Percentiles rank a stretch among this genome's conserved stretches.
Evolutionary conservation across 73 alveolate genomes (phyloP).

Genomic region (Uronychia setigera): DNA sequence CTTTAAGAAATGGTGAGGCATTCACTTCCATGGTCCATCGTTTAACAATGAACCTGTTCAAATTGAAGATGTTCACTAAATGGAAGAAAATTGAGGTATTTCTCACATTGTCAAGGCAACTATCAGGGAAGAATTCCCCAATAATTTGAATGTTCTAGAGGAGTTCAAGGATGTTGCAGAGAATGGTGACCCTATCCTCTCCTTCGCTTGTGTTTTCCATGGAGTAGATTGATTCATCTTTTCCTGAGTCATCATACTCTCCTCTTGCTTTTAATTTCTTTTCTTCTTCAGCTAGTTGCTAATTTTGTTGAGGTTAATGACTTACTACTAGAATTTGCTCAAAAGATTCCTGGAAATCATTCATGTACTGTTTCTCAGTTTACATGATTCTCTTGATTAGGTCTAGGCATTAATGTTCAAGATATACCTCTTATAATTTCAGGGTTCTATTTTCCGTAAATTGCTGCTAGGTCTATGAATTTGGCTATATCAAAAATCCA

Average conservation of each 20-base stretch:
- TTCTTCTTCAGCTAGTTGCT: neutral
- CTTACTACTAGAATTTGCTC: conserved; percentile 3
- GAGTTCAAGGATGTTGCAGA: neutral
- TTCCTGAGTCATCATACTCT: neutral
- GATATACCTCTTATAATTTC: neutral
- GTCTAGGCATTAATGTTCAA: neutral
- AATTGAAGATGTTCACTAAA: neutral
- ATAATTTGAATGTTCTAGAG: neutral
- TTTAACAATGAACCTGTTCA: neutral
- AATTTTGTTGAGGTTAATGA: neutral
- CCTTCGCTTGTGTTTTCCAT: neutral
- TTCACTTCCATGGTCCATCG: neutral
- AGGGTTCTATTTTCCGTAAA: conserved; percentile 26
- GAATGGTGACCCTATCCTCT: neutral
- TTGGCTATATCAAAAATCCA: conserved; percentile 52
- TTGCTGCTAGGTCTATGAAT: conserved; percentile 36
- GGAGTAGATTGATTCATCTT: neutral
- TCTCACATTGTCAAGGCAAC: neutral
- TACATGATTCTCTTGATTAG: conserved; percentile 4
- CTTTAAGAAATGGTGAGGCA: neutral
- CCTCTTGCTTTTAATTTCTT: neutral
- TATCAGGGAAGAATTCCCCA: neutral
- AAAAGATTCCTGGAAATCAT: conserved; percentile 33
- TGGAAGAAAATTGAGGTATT: neutral
- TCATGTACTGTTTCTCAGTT: conserved; percentile 16